phyloP scores from a whole-genome alignment of 148 eudicot genomes.

The Rhododendron simsii region DNA sequence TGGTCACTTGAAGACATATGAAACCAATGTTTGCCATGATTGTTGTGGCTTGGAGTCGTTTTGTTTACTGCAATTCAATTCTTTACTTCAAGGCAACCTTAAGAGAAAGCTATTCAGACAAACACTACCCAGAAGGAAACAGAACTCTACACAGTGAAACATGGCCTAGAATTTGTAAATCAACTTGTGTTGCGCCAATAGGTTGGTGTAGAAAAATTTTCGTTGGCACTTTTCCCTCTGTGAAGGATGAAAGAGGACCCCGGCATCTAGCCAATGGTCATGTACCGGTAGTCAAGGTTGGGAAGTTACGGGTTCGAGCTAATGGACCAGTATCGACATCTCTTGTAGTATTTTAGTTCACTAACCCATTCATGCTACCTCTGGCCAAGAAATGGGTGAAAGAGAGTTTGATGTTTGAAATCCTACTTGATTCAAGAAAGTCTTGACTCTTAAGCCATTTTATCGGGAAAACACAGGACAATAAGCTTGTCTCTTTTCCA shows the following conservation, averaged over 20 bases:
- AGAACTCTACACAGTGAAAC: neutral
- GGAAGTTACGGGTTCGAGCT: neutral
- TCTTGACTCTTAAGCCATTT: neutral
- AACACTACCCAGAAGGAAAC: neutral
- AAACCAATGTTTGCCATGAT: neutral
- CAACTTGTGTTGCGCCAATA: neutral
- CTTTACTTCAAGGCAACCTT: neutral
- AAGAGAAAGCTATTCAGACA: neutral
- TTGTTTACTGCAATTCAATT: neutral
- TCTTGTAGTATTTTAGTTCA: neutral
- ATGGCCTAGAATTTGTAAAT: neutral
- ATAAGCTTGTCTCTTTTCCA: neutral
- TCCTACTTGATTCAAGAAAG: neutral
- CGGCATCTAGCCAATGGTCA: neutral
- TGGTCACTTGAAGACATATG: neutral
- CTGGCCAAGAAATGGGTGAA: neutral
- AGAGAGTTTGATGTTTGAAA: neutral
- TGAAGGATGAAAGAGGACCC: neutral
- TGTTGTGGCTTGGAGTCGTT: neutral
- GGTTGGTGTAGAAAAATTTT: neutral
- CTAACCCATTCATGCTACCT: neutral
- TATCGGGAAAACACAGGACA: neutral
- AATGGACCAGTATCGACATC: neutral
- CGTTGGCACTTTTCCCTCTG: neutral
- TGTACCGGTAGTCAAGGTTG: neutral